These are phyloP conservation scores for Termitomyces sp. DNA, from an alignment of 768 basidiomycete genomes.

Conservation along the genomic window DNA sequence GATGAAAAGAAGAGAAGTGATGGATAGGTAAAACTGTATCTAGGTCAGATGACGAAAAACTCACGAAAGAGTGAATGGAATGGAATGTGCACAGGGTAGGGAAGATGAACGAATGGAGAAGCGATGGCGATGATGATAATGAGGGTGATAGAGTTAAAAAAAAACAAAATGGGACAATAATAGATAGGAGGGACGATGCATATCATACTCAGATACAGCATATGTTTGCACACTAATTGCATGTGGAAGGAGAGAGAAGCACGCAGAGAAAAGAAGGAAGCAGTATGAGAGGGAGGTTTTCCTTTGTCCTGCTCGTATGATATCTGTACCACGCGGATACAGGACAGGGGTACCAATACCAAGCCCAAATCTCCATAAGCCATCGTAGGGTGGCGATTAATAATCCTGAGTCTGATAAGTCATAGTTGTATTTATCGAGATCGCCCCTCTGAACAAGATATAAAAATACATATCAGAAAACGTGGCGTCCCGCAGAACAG, in stretches of 20 bases:
- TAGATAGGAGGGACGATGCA: neutral
- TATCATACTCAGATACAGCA: neutral
- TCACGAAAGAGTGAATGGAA: neutral
- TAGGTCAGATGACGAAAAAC: neutral
- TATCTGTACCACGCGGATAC: neutral
- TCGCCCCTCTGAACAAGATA: neutral
- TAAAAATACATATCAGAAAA: neutral
- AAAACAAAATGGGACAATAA: neutral
- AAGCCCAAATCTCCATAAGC: neutral
- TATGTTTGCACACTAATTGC: neutral
- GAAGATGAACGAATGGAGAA: conserved; percentile 3
- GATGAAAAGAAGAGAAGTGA: neutral
- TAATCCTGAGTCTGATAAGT: neutral
- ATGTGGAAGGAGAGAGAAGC: neutral
- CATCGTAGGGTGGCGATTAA: neutral
- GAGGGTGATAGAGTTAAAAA: neutral
- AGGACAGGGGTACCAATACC: neutral
- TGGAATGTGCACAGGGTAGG: neutral
- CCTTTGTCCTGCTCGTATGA: neutral
- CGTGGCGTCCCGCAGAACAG: neutral
- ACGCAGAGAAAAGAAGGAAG: neutral
- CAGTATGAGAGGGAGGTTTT: neutral
- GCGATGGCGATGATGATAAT: neutral
- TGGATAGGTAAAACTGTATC: neutral
- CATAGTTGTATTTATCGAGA: neutral